phyloP scores from a whole-genome alignment of 176 grass and related monocot genomes.

The Phoenix roebelenii region DNA sequence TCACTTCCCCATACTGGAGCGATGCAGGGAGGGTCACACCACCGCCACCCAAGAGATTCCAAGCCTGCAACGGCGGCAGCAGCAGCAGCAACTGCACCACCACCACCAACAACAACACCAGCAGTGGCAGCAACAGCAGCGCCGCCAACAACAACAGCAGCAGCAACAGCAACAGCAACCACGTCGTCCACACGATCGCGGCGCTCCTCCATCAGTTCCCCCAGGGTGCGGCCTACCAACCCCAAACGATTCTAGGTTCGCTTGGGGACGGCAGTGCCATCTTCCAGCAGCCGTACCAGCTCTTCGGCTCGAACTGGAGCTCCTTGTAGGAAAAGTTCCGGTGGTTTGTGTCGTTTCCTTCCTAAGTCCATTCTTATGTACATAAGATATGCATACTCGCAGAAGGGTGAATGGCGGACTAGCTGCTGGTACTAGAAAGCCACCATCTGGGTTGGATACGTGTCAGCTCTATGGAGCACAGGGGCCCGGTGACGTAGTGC shows the following conservation, averaged over 20 bases:
- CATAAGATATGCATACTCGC: too few relatives aligned
- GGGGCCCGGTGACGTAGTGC: too few relatives aligned
- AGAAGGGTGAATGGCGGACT: too few relatives aligned
- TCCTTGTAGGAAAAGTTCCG: slow-evolving; percentile 25
- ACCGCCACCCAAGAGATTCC: slow-evolving; percentile 34
- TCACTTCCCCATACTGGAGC: slow-evolving; percentile 43
- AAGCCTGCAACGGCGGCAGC: neutral
- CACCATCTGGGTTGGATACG: too few relatives aligned
- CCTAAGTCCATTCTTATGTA: too few relatives aligned
- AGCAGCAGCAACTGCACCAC: slow-evolving; percentile 1
- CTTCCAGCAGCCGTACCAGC: slow-evolving; percentile 59
- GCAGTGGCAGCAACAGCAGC: slow-evolving; percentile 19
- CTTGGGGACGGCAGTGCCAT: slow-evolving; percentile 16
- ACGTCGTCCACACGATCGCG: slow-evolving; percentile 13
- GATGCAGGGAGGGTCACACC: slow-evolving; percentile 15
- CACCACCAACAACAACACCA: slow-evolving; percentile 18
- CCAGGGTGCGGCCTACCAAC: slow-evolving; percentile 11
- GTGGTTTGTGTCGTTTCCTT: neutral
- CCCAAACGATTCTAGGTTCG: slow-evolving; percentile 33
- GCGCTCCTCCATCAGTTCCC: slow-evolving; percentile 26
- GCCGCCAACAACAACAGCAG: slow-evolving; percentile 22
- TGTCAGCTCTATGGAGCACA: too few relatives aligned
- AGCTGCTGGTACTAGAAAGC: too few relatives aligned
- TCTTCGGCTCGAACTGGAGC: slow-evolving; percentile 69
- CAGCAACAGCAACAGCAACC: neutral